These are phyloP conservation scores for Amphichorda felina DNA, from an alignment of 2,329 filamentous ascomycete species.

Conservation along the genomic window DNA sequence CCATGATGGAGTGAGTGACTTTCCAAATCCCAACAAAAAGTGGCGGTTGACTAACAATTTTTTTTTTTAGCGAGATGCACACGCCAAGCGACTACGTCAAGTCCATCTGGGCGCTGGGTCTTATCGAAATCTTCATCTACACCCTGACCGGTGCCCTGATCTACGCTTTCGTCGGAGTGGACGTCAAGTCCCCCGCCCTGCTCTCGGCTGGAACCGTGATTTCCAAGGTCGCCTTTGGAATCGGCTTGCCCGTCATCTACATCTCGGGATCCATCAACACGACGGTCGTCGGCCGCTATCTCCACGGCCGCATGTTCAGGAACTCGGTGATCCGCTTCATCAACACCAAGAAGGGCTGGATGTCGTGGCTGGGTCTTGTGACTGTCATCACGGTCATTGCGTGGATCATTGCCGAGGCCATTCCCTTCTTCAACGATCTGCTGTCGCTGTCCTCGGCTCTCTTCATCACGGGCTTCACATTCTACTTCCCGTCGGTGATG, in stretches of 20 bases:
- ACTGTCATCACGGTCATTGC: conserved; percentile 47
- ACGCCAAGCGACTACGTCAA: conserved; percentile 32
- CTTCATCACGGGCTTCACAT: conserved; percentile 33
- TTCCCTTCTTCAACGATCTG: conserved; percentile 61
- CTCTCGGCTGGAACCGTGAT: conserved; percentile 47
- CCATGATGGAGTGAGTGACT: conserved; percentile 28
- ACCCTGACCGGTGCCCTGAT: conserved; percentile 54
- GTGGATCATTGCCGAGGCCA: conserved; percentile 60
- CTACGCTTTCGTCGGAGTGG: conserved; percentile 55
- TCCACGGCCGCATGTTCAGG: conserved; percentile 32
- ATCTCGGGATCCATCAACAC: conserved; percentile 62
- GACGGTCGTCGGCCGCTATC: conserved; percentile 30
- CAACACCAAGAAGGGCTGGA: conserved; percentile 35
- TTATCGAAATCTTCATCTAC: conserved; percentile 53
- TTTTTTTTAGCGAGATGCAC: conserved; percentile 37
- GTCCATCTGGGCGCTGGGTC: conserved; percentile 50
- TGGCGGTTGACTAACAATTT: no score
- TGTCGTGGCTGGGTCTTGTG: conserved; percentile 47
- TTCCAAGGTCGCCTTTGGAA: conserved; percentile 56
- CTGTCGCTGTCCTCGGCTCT: conserved; percentile 41
- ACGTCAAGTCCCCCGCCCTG: conserved; percentile 55
- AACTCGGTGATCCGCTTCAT: conserved; percentile 30
- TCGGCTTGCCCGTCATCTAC: conserved; percentile 62
- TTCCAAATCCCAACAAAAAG: no score
- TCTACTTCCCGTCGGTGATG: conserved; percentile 29